Evolutionary conservation across 805 yeast genomes (phyloP).

Genomic region (Metschnikowia similis): DNA sequence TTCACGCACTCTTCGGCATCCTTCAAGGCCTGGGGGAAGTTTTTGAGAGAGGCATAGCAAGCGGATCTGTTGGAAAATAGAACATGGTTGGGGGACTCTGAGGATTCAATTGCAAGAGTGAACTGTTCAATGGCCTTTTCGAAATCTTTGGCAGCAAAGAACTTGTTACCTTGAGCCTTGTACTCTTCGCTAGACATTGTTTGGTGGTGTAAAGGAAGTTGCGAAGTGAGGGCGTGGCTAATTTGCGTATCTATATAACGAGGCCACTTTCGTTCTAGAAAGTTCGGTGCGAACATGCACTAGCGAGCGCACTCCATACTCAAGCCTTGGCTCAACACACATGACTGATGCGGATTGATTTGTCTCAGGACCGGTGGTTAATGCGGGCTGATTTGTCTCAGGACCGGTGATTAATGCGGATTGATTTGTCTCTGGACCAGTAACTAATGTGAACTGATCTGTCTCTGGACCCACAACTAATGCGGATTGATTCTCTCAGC

Average conservation of each 20-base stretch:
- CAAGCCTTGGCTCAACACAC: neutral
- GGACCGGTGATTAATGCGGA: no score
- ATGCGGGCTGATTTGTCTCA: neutral
- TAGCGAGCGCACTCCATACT: neutral
- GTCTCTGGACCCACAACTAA: no score
- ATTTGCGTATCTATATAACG: constrained; percentile 5
- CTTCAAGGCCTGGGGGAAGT: constrained; percentile 67
- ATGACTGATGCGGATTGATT: neutral
- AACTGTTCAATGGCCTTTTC: constrained; percentile 74
- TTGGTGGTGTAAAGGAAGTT: neutral
- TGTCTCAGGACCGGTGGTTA: no score
- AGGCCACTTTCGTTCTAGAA: constrained; percentile 14
- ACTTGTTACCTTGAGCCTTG: constrained; percentile 91
- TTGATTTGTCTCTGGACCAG: no score
- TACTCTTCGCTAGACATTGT: constrained; percentile 64
- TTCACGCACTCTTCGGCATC: constrained; percentile 85
- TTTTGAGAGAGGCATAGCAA: constrained; percentile 71
- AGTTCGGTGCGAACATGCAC: constrained; percentile 12
- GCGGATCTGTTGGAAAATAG: constrained; percentile 93
- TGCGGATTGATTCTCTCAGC: no score
- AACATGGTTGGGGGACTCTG: constrained; percentile 84
- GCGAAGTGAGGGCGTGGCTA: neutral
- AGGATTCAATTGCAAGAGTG: constrained; percentile 80
- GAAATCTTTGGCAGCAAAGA: constrained; percentile 84
- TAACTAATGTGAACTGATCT: no score